Evolutionary conservation across 1,284 basidiomycete species (phyloP).

Genomic region (Coniophora puteana): DNA sequence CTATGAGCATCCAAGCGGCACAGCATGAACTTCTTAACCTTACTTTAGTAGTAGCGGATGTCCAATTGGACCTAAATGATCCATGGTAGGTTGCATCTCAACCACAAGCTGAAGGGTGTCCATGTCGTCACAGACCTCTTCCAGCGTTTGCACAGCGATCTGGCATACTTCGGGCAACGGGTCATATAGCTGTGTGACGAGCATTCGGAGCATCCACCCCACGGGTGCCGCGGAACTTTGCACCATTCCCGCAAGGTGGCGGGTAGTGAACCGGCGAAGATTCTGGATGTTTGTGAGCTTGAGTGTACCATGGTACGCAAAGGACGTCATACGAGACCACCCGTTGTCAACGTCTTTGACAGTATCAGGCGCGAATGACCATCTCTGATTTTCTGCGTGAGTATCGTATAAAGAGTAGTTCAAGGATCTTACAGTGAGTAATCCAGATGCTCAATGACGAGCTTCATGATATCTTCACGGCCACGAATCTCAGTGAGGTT

Average conservation of each 20-base stretch:
- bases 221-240: constrained; percentile 60
- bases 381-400: constrained; percentile 51
- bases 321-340: constrained; percentile 60
- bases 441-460: constrained; percentile 90
- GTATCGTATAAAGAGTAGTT: neutral
- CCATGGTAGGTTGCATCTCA: constrained; percentile 90
- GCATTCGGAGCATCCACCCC: constrained; percentile 84
- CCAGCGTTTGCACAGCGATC: constrained; percentile 83
- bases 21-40: constrained; percentile 20
- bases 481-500: constrained; percentile 88
- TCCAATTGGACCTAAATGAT: constrained; percentile 92
- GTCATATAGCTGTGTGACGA: constrained; percentile 96
- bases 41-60: constrained; percentile 86
- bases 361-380: constrained; percentile 90
- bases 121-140: constrained; percentile 85
- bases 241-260: constrained; percentile 81
- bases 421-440: constrained; percentile 73
- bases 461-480: constrained; percentile 89
- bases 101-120: constrained; percentile 89
- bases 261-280: constrained; percentile 86
- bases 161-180: constrained; percentile 87
- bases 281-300: constrained; percentile 46
- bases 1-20: constrained; percentile 9
- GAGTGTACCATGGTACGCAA: constrained; percentile 4
- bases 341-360: constrained; percentile 91